These are phyloP conservation scores for Chaetomium olivaceum DNA, from an alignment of 2,329 filamentous ascomycete genomes.

Conservation along the genomic window DNA sequence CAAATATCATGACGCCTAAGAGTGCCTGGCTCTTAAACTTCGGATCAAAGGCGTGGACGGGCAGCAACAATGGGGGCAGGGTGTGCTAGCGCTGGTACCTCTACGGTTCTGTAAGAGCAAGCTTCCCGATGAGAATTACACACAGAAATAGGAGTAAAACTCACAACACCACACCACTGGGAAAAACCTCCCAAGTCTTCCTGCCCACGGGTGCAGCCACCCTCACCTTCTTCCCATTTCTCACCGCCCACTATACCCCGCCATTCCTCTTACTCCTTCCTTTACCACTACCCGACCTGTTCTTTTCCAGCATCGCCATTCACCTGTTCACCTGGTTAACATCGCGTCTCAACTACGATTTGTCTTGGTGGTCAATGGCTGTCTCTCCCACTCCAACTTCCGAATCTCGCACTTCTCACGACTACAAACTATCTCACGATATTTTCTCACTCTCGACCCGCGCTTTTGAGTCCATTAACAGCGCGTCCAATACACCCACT, in stretches of 20 bases:
- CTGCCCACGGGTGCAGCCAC: background rate
- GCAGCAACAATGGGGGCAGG: background rate
- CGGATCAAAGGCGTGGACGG: background rate
- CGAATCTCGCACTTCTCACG: background rate
- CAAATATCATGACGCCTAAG: background rate
- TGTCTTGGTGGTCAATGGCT: background rate
- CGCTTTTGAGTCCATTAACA: background rate
- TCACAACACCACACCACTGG: background rate
- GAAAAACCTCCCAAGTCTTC: background rate
- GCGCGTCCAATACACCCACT: background rate
- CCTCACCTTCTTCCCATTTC: background rate
- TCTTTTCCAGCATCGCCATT: background rate
- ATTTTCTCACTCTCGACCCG: background rate
- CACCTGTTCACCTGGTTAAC: background rate
- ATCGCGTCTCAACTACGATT: background rate
- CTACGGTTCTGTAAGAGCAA: background rate
- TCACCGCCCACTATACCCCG: background rate
- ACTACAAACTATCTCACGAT: background rate
- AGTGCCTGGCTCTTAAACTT: background rate
- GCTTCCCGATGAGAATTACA: background rate
- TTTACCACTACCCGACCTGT: background rate
- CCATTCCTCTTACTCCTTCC: constrained; percentile 1
- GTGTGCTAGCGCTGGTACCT: background rate
- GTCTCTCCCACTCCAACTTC: background rate
- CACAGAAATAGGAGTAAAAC: background rate